These are phyloP conservation scores for Sporothrix luriei DNA, from an alignment of 2,329 filamentous ascomycete genomes.

Conservation along the genomic window DNA sequence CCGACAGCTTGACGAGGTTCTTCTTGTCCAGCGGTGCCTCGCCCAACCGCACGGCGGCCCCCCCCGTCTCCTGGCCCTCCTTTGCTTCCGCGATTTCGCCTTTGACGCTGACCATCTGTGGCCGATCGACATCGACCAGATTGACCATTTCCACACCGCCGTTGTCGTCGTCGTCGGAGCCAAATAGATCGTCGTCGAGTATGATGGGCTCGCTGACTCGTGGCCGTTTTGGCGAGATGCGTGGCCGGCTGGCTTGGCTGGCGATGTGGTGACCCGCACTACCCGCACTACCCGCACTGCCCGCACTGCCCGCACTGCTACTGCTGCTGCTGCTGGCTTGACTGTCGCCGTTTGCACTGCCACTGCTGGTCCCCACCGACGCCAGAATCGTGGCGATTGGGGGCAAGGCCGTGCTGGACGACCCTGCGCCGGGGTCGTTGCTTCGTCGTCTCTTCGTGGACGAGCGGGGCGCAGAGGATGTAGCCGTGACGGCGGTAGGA, in stretches of 20 bases:
- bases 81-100: neutral
- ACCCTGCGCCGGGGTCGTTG: neutral
- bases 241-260: constrained; percentile 19
- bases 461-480: neutral
- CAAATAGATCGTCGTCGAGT: constrained; percentile 31
- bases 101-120: neutral
- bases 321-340: constrained; percentile 18
- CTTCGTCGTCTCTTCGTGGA: constrained; percentile 25
- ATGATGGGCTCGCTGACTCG: constrained; percentile 1
- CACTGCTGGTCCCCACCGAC: constrained; percentile 13
- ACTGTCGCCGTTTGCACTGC: constrained; percentile 5
- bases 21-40: neutral
- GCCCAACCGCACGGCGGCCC: too few species aligned
- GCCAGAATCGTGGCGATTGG: constrained; percentile 5
- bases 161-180: constrained; percentile 35
- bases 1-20: constrained; percentile 55
- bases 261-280: constrained; percentile 1
- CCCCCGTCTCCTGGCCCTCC: neutral
- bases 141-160: constrained; percentile 44
- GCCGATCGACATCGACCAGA: constrained; percentile 40
- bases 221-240: constrained; percentile 24
- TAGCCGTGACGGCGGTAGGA: neutral
- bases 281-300: too few species aligned
- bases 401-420: neutral
- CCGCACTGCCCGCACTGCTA: too few species aligned